Base-by-base conservation (phyloP, 768 basidiomycete genomes). In the Clavulina sp. region DNA sequence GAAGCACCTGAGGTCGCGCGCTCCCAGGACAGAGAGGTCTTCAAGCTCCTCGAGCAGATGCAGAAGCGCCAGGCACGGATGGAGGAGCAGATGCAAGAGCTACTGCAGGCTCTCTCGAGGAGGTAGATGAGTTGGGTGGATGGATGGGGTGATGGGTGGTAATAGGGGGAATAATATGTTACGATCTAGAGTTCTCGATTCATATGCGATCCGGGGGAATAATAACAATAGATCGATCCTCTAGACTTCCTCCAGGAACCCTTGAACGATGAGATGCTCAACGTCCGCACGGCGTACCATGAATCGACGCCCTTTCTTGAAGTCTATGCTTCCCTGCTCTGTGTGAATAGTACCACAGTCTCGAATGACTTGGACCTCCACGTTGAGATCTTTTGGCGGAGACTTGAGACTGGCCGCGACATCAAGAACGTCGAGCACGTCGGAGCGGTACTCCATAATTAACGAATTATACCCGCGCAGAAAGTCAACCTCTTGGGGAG, bases 281-380 rank as follows among this genome's bases (percentile, higher is more conserved):
- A 99, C 81, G 62, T 92, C 88, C 4, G 84, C 76, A 57, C 87
- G 70, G 33, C 85, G 71, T 49, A 96, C 81, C 72, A 91, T 80
- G 60, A 86, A 93, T 56, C 93, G 69, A 64, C 88, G 82, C 0
- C 91, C 93, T 64, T 81, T 84, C 61, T 76, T 74, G 61, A 97
- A 91, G 63, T 92, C 83, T 53, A 99, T 81, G 52, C 75, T 81
- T 5, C 95, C 95, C 52, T 82, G 69, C 65, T 95, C 89, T 1
- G 92, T 88, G 64, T 89, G 82, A 19, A 99, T 86, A 49, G 81
- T 77, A 2, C 95, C 93, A 57, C 88, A 89, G 60, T 96, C 91
- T 58, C 73, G 74, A 24, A 88, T 74, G 30, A 96, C 93, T 52
- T 77, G 75, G 23, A 97, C 91, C 36, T 81, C 71, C 34, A 89